Evolutionary conservation across 176 grass and related monocot genomes (phyloP), one percentile per base, ranked within the genome.

Genomic region (Echinochloa phyllopogon): DNA sequence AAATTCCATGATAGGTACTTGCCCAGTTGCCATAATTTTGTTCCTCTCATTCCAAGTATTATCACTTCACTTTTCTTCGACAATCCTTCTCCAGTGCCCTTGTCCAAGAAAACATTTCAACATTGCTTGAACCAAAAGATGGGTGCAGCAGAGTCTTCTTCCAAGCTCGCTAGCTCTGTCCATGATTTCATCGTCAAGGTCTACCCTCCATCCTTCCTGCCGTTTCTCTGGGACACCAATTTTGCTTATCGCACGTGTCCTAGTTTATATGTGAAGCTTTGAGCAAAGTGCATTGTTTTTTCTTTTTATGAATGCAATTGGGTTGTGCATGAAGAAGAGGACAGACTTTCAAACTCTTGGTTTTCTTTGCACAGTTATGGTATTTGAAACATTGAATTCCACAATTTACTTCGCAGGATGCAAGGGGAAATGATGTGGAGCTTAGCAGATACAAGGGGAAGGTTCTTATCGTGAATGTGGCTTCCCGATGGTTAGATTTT

Each of bases 171-270:
- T 70, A 65, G 82, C 5, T 88, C 84, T 41, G 52, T 93, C 77
- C 90, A 93, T 77, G 86, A 84, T 71, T 93, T 94, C 61, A 33
- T 82, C 25, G 84, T 93, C 18, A 91, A 98, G 92, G 92, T 94
- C 5, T 10, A 20, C 16, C 33, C 10, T 12, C 17, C 6, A 47
- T 67, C 60, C 68, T 60, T 84, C 47, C 13, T 49, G 74, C 48
- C 23, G 20, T 87, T 47, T 69, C 87, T 65, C 8, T 37, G 52
- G 20, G 25, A 8, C 17, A 41, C 45, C 44, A 6, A 58, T 36
- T 33, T 65, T 59, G 36, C 64, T 58, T 43, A 52, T 61, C 33
- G 20, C 51, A 48, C 61, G 14, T 38, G 37, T n/a, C 2, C 38
- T 44, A 14, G 12, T 79, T 74, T 71, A 1, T 37, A 25, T 49